These are phyloP conservation scores for Brettanomyces custersianus DNA, from an alignment of 805 yeast genomes.

Conservation along the genomic window DNA sequence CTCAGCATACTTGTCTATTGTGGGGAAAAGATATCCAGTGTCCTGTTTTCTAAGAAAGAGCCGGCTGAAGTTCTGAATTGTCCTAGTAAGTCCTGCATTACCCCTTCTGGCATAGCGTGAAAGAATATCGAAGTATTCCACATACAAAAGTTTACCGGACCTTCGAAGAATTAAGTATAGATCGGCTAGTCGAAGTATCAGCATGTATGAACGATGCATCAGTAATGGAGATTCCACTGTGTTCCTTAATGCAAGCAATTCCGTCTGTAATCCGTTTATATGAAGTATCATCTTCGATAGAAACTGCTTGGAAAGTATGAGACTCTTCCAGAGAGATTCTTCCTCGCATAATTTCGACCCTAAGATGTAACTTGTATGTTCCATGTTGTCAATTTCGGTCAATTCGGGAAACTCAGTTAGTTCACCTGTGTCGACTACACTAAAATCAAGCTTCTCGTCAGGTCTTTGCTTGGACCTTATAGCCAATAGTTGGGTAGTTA, in stretches of 20 bases:
- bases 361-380: background rate
- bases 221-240: conserved; percentile 12
- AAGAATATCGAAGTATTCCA: conserved; percentile 36
- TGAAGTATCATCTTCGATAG: background rate
- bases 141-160: conserved; percentile 37
- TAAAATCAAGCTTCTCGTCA: background rate
- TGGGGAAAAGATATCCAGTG: conserved; percentile 40
- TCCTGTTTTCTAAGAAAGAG: conserved; percentile 34
- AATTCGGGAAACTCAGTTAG: conserved; percentile 9
- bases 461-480: background rate
- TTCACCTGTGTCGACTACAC: background rate
- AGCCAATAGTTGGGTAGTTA: conserved; percentile 8
- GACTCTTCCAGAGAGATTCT: background rate
- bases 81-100: conserved; percentile 16
- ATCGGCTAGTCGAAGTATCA: conserved; percentile 40
- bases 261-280: background rate
- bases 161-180: conserved; percentile 37
- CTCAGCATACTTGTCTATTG: conserved; percentile 36
- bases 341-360: background rate
- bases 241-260: background rate
- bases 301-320: background rate
- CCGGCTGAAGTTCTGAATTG: conserved; percentile 15
- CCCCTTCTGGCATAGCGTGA: conserved; percentile 26
- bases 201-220: conserved; percentile 32
- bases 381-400: background rate